Base-by-base conservation (phyloP, 306 rosid species). In the Begonia masoniana region DNA sequence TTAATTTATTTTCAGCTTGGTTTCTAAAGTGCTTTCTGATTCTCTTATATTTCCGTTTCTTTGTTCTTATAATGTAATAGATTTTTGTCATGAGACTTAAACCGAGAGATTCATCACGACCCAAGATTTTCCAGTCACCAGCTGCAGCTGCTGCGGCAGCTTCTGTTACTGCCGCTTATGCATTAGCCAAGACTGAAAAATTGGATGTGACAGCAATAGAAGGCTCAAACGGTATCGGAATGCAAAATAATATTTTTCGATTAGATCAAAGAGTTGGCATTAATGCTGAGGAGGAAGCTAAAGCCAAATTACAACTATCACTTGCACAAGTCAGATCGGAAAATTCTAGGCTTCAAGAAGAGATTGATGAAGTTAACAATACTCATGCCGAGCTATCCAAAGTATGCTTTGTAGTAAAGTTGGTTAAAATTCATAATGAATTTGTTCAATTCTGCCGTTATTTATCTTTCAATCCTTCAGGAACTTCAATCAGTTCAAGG, bases 61-160 rank as follows among this genome's bases (percentile, higher is more conserved):
- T 1, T 31, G 13, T 3, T 4, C 2, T 39, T 51, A n/a, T 50
- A 2, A 7, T 31, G 39, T 31, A 69, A 12, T 57, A 92, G 99
- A 84, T 86, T 70, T 92, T 81, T 68, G 66, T 87, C 59, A 60
- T 92, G 96, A 81, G 75, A 74, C 93, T 91, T 63, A 92, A 81
- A 83, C 72, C 71, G 47, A 81, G 41, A 67, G 81, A 74, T 56
- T 66, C 55, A 42, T 59, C 63, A 45, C 81, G 63, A 50, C 99
- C 88, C 57, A 92, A 92, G 76, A 92, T 92, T 62, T 83, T 83
- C 70, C 96, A 74, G 70, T 92, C 99, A 10, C 92, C 99, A 13
- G 96, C 99, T 0, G 99, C 99, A 0, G 99, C 99, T 0, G 99
- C 99, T 0, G 96, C 99, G 0, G 99, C 99, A 4, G 96, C 99